Evolutionary conservation across 139 green algal species (phyloP).

Genomic region (Diplosphaera chodatii): DNA sequence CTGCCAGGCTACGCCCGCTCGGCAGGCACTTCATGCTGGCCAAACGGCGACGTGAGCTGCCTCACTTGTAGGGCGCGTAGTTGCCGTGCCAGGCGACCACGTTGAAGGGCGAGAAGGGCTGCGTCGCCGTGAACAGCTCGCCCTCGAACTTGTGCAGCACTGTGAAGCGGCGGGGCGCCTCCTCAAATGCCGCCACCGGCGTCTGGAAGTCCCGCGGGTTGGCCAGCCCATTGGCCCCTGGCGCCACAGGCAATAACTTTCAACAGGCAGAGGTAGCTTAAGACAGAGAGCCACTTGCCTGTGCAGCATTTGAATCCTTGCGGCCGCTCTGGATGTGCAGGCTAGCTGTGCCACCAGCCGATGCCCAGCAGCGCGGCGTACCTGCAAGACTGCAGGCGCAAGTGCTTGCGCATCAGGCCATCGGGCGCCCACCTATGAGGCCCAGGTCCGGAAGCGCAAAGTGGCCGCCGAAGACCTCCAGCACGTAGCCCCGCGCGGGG

Average conservation of each 20-base stretch:
- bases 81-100: constrained; percentile 89
- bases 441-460: constrained; percentile 90
- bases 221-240: constrained; percentile 87
- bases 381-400: no score
- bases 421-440: constrained; percentile 80
- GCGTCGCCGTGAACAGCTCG: constrained; percentile 63
- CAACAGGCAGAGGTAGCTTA: not conserved
- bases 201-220: constrained; percentile 80
- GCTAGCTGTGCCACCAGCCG: no score
- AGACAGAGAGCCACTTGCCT: no score
- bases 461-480: constrained; percentile 84
- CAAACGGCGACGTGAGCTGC: no score
- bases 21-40: no score
- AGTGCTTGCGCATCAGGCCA: no score
- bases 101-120: constrained; percentile 91
- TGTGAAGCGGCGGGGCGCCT: constrained; percentile 42
- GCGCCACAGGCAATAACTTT: not conserved
- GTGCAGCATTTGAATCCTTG: no score
- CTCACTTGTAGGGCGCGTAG: constrained; percentile 69
- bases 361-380: no score
- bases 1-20: no score
- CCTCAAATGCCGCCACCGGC: constrained; percentile 81
- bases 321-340: no score
- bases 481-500: constrained; percentile 73
- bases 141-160: constrained; percentile 87